phyloP scores from a whole-genome alignment of 371 early-diverging fungal species.

The Quaeritorhiza haematococci region DNA sequence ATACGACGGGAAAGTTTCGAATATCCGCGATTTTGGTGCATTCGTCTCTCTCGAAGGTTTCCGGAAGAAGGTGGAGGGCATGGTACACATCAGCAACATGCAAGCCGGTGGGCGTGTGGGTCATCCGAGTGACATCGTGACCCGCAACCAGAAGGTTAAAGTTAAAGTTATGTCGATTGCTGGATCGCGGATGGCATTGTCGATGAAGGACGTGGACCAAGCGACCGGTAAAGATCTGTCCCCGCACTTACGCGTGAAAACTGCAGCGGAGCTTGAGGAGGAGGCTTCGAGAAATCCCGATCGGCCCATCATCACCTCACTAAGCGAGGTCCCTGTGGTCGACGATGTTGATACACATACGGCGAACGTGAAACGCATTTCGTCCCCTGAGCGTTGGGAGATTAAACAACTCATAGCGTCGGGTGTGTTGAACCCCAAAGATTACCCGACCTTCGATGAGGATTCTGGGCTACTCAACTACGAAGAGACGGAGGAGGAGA shows the following conservation, averaged over 20 bases:
- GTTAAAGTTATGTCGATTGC: conserved; percentile 90
- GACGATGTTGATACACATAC: no score
- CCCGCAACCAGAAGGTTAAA: conserved; percentile 70
- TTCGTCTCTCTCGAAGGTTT: conserved; percentile 84
- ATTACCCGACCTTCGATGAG: conserved; percentile 82
- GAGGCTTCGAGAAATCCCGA: conserved; percentile 64
- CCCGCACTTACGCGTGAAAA: conserved; percentile 40
- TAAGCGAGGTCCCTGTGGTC: conserved; percentile 12
- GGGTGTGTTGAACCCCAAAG: conserved; percentile 81
- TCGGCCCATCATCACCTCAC: conserved; percentile 44
- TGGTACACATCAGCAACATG: conserved; percentile 81
- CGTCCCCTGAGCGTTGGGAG: conserved; percentile 96
- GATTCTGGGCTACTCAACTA: conserved; percentile 58
- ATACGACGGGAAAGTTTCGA: conserved; percentile 74
- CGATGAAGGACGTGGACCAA: conserved; percentile 95
- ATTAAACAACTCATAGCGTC: conserved; percentile 94
- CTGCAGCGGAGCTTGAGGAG: conserved; percentile 57
- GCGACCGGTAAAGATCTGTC: conserved; percentile 77
- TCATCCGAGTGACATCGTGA: conserved; percentile 77
- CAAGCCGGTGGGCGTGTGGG: conserved; percentile 59
- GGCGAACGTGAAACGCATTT: conserved; percentile 70
- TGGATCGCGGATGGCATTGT: conserved; percentile 73
- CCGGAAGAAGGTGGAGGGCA: conserved; percentile 62
- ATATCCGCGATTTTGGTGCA: conserved; percentile 85
- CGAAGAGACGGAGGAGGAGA: conserved; percentile 87